A percentile compares a stretch with the other conserved stretches of the same genome.
phyloP scores from a whole-genome alignment of 257 asterid genomes.

The Jacaranda copaia region DNA sequence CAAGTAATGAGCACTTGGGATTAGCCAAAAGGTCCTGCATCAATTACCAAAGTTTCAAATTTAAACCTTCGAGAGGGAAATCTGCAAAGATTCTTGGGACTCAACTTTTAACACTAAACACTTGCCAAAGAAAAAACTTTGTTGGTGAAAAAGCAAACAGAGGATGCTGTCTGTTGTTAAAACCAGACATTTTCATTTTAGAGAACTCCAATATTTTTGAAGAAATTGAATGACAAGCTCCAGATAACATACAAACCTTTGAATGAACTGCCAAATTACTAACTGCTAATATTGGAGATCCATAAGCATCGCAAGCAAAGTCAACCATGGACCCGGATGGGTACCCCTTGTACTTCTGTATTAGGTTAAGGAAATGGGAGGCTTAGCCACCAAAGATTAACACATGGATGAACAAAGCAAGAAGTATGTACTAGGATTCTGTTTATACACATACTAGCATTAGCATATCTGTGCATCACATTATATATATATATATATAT shows the following conservation, averaged over 20 bases:
- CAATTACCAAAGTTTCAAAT: conserved; percentile 29
- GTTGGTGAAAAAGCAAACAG: conserved; percentile 6
- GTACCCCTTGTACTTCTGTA: conserved; percentile 88
- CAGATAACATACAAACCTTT: conserved; percentile 57
- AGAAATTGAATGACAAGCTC: conserved; percentile 18
- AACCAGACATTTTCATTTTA: conserved; percentile 4
- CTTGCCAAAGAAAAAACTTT: neutral
- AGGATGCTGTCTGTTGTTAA: neutral
- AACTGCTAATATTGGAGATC: conserved; percentile 86
- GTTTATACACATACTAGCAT: neutral
- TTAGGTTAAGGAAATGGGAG: conserved; percentile 24
- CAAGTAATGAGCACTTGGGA: conserved; percentile 93
- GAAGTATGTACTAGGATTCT: neutral
- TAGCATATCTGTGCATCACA: too few species aligned
- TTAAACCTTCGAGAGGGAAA: neutral
- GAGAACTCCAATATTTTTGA: neutral
- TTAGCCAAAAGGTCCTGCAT: conserved; percentile 91
- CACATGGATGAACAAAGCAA: neutral
- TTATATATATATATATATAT: neutral
- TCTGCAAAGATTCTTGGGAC: conserved; percentile 20
- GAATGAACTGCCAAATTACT: conserved; percentile 90
- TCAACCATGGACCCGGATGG: conserved; percentile 97
- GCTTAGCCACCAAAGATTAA: conserved; percentile 15
- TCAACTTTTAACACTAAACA: conserved; percentile 13
- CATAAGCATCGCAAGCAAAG: conserved; percentile 91